Base-by-base conservation (phyloP, 2,329 filamentous ascomycete species). In the Fusarium sp. region DNA sequence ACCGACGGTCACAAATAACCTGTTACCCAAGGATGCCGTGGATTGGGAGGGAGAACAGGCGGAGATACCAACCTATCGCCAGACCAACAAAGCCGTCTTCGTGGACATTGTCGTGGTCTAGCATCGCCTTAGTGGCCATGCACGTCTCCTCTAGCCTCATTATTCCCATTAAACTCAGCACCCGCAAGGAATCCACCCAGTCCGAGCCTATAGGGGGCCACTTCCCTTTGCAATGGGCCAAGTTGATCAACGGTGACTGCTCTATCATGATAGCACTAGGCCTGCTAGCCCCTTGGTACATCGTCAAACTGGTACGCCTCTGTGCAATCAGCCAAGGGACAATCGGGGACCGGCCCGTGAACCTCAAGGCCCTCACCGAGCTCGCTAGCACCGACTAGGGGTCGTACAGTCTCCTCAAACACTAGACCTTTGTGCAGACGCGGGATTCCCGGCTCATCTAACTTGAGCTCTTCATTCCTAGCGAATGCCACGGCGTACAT, bases 391-490 rank as follows among this genome's bases (percentile, higher is more conserved):
- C 59, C n/a, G 59, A 37, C n/a, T 35, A 16, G 40, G 59, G 59
- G 8, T 62, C 42, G 29, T 62, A 27, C n/a, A 50, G 59, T 16
- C 59, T 20, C 18, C 11, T 62, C 42, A 62, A 50, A 20, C 40
- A 62, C 31, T 50, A 31, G 29, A 14, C 6, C 11, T 50, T 62
- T 27, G 16, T 38, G 20, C 40, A 20, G 18, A 27, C 60, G 16
- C 45, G 31, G 4, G 31, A 62, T 37, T 31, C 60, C 13, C 60
- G 42, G 10, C 42, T 62, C 22, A n/a, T 24, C 29, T 37, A 16
- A 16, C 60, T 62, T 18, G 16, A 62, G 60, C 16, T 62, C 52
- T 22, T 62, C 60, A n/a, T 52, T 62, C 10, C 42, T 62, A 6
- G 37, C 59, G 14, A 62, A 52, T 18, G 42, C 38, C 22, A 38